A percentile compares a stretch with the other conserved stretches of the same genome.
Evolutionary conservation across 768 basidiomycete species (phyloP).

Genomic region (Termitomyces sp.): DNA sequence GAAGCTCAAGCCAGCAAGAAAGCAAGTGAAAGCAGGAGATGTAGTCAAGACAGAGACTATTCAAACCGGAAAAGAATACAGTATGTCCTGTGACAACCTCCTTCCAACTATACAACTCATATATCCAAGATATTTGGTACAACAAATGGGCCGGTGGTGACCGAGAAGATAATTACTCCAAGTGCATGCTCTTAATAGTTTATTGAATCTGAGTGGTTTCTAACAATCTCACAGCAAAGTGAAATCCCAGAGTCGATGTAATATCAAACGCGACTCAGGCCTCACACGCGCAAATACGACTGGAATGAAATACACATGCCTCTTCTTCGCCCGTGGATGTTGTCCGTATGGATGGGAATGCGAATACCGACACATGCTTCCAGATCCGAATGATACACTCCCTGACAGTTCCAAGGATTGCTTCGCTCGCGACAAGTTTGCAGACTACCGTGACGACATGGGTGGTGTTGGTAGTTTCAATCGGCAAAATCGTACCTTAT

Average conservation of each 20-base stretch:
- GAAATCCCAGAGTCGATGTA: slow-evolving; percentile 90
- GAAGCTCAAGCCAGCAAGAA: slow-evolving; percentile 87
- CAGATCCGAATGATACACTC: slow-evolving; percentile 58
- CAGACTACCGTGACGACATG: slow-evolving; percentile 99
- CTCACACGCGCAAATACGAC: slow-evolving; percentile 94
- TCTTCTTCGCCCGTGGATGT: slow-evolving; percentile 94
- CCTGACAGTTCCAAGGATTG: slow-evolving; percentile 95
- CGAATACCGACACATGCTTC: slow-evolving; percentile 90
- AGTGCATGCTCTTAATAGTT: slow-evolving; percentile 43
- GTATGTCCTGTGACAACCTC: slow-evolving; percentile 39
- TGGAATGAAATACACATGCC: slow-evolving; percentile 87
- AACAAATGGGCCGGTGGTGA: slow-evolving; percentile 99
- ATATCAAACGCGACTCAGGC: slow-evolving; percentile 83
- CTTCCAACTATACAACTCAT: slow-evolving; percentile 1
- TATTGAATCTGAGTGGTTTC: background rate
- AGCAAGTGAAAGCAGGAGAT: slow-evolving; percentile 88
- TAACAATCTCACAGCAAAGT: slow-evolving; percentile 58
- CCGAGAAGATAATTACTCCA: slow-evolving; percentile 92
- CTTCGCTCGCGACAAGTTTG: slow-evolving; percentile 94
- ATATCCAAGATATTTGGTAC: slow-evolving; percentile 84
- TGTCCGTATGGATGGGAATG: slow-evolving; percentile 99
- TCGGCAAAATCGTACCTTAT: slow-evolving; percentile 89
- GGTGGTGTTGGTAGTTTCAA: slow-evolving; percentile 98
- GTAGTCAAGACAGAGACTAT: slow-evolving; percentile 84
- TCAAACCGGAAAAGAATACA: slow-evolving; percentile 96